Evolutionary conservation across 257 asterid genomes (phyloP).

Genomic region (Oldenlandia corymbosa): DNA sequence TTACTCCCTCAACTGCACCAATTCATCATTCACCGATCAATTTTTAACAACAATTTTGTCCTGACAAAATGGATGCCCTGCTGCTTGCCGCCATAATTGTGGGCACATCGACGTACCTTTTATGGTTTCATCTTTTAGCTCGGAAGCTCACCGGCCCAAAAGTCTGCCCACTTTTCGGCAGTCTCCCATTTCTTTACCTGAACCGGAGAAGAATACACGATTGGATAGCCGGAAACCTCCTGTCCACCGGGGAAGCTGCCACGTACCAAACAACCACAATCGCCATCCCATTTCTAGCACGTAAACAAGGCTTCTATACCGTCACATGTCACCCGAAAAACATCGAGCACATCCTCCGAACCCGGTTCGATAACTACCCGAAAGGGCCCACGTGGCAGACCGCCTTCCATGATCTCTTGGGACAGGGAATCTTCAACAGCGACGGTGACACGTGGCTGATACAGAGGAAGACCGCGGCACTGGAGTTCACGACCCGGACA

Average conservation of each 20-base stretch:
- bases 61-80: slow-evolving; percentile 31
- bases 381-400: slow-evolving; percentile 85
- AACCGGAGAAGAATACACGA: slow-evolving; percentile 67
- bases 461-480: slow-evolving; percentile 81
- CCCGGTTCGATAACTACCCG: slow-evolving; percentile 78
- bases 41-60: too few relatives aligned
- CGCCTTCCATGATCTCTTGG: slow-evolving; percentile 79
- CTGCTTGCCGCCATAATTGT: slow-evolving; percentile 22
- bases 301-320: slow-evolving; percentile 60
- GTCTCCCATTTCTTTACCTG: slow-evolving; percentile 57
- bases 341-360: slow-evolving; percentile 73
- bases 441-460: slow-evolving; percentile 86
- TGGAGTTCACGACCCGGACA: slow-evolving; percentile 82
- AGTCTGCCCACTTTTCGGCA: slow-evolving; percentile 64
- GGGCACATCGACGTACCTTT: slow-evolving; percentile 42
- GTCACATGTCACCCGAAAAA: slow-evolving; percentile 81
- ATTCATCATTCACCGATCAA: too few relatives aligned
- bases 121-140: slow-evolving; percentile 60
- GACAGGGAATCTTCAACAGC: slow-evolving; percentile 80
- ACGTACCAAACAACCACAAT: slow-evolving; percentile 76
- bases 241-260: slow-evolving; percentile 42
- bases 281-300: slow-evolving; percentile 59
- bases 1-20: too few relatives aligned
- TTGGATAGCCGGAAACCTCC: slow-evolving; percentile 70
- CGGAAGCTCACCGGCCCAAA: slow-evolving; percentile 63